These are phyloP conservation scores for Primulina huaijiensis DNA, from an alignment of 257 asterid genomes.

Conservation along the genomic window DNA sequence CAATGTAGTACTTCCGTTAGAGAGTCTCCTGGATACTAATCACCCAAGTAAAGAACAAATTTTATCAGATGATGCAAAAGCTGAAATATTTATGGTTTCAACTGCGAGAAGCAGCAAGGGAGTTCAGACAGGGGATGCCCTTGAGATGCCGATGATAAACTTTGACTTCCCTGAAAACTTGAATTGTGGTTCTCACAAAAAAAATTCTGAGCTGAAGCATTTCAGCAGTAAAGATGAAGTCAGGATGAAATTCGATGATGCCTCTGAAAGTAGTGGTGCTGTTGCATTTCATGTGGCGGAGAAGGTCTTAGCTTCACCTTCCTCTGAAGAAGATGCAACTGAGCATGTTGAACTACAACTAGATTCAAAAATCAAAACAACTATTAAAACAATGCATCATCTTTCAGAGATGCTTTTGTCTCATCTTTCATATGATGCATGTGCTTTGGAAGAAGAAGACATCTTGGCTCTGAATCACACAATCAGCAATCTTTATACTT, in stretches of 20 bases:
- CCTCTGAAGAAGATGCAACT: slow-evolving; percentile 57
- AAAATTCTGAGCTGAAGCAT: slow-evolving; percentile 29
- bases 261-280: slow-evolving; percentile 47
- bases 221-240: slow-evolving; percentile 35
- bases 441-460: slow-evolving; percentile 46
- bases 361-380: slow-evolving; percentile 42
- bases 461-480: slow-evolving; percentile 43
- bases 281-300: slow-evolving; percentile 84
- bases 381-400: slow-evolving; percentile 49
- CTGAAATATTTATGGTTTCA: slow-evolving; percentile 22
- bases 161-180: slow-evolving; percentile 26
- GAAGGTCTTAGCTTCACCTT: slow-evolving; percentile 69
- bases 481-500: slow-evolving; percentile 49
- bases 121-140: slow-evolving; percentile 33
- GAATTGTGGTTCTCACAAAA: slow-evolving; percentile 29
- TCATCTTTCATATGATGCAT: slow-evolving; percentile 41
- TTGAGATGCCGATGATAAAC: slow-evolving; percentile 35
- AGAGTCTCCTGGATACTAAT: slow-evolving; percentile 32
- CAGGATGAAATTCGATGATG: slow-evolving; percentile 40
- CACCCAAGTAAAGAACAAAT: slow-evolving; percentile 32
- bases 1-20: slow-evolving; percentile 24
- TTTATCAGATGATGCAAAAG: slow-evolving; percentile 30
- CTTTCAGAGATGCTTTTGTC: slow-evolving; percentile 62
- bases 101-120: slow-evolving; percentile 31
- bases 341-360: slow-evolving; percentile 33